These are phyloP conservation scores for Sarocladiaceae sp. DNA, from an alignment of 2,329 filamentous ascomycete genomes.

Conservation along the genomic window DNA sequence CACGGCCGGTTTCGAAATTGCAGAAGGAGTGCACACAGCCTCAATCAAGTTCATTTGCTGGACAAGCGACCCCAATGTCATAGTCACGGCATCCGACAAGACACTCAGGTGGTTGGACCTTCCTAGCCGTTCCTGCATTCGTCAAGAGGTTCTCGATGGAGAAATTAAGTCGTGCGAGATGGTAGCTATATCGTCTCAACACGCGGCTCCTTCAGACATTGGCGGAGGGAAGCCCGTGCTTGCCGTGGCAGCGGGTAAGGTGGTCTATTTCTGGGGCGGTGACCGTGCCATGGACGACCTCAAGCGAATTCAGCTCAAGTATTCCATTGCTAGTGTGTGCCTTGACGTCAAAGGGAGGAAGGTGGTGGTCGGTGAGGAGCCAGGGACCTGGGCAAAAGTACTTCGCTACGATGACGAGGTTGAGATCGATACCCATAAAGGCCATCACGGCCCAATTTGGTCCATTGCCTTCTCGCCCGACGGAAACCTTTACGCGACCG, in stretches of 20 bases:
- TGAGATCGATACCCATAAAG: constrained; percentile 90
- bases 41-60: constrained; percentile 97
- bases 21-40: constrained; percentile 74
- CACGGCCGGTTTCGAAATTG: constrained; percentile 78
- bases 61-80: constrained; percentile 80
- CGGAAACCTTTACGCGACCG: constrained; percentile 92
- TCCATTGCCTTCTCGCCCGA: constrained; percentile 92
- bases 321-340: constrained; percentile 87
- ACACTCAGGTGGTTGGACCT: constrained; percentile 94
- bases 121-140: constrained; percentile 67
- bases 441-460: constrained; percentile 97
- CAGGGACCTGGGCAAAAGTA: constrained; percentile 94
- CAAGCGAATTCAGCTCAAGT: constrained; percentile 74
- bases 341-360: constrained; percentile 77
- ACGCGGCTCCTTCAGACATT: constrained; percentile 57
- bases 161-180: constrained; percentile 91
- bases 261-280: constrained; percentile 87
- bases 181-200: constrained; percentile 59
- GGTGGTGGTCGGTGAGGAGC: constrained; percentile 85
- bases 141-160: constrained; percentile 74
- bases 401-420: constrained; percentile 82
- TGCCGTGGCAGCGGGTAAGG: constrained; percentile 90
- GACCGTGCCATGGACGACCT: constrained; percentile 63
- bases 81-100: constrained; percentile 90
- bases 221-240: constrained; percentile 68